Evolutionary conservation across 352 stramenopile species (phyloP), one percentile per base, ranked within the genome.

Genomic region (Pythium sukuiense): DNA sequence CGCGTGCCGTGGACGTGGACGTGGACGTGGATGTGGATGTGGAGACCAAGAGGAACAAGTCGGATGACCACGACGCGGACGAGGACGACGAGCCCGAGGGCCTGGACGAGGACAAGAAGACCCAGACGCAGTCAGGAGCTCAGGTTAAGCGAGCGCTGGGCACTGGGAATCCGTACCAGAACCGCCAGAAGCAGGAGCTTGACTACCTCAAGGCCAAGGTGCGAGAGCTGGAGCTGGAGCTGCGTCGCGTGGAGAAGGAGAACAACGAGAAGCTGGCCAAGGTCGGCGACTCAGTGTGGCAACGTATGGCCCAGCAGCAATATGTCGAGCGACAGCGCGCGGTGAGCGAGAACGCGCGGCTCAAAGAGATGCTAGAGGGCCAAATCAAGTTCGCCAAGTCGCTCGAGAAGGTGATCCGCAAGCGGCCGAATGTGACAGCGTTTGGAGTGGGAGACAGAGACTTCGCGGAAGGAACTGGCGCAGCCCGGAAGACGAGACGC

Each of bases 241-340:
- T 81, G 52, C 56, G 55, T 0, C 63, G 33, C n/a, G 43, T 76
- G 9, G 70, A 74, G 52, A 37, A 61, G 12, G 70, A 75, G 24
- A 74, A 64, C 56, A 55, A 70, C 54, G 63, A 43, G 37, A 65
- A 70, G 46, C 57, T 57, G 39, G 56, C 56, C 8, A 46, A 54
- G 39, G 64, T 55, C 48, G 53, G 56, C 32, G 48, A 67, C 52
- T 74, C 70, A 24, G 68, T 77, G 13, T 83, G 76, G 72, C 70
- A 80, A 49, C 70, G 73, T 49, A 58, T 83, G 30, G 76, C 76
- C 26, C 67, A 75, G 53, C 76, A 80, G 67, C 72, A 80, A 55
- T 60, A 64, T 14, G 45, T 80, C 20, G 76, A 77, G 32, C 60
- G 59, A 16, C 72, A 80, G 45, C 70, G 76, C 53, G 58, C 67